Conservation (phyloP, 2,329 filamentous ascomycete genomes). For the Zalaria obscura region DNA sequence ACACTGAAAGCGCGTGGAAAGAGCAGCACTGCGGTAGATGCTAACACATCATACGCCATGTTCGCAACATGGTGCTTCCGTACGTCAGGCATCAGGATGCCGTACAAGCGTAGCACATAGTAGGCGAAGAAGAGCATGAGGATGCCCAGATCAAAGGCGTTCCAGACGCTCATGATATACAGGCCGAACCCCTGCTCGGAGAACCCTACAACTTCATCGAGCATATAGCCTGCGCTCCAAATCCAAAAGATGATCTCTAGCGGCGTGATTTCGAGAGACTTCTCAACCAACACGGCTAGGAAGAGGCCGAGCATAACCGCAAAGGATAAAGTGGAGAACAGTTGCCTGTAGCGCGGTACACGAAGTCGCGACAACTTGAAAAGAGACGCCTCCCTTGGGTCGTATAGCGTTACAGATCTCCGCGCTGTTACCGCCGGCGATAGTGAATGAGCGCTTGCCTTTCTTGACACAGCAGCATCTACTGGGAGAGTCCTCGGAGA, state of each 20-base stretch:
- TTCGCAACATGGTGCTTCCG: slow-evolving; percentile 56
- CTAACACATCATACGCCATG: slow-evolving; percentile 87
- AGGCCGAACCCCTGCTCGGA: slow-evolving; percentile 93
- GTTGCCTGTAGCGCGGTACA: slow-evolving; percentile 81
- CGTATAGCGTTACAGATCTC: slow-evolving; percentile 74
- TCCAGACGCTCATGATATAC: slow-evolving; percentile 98
- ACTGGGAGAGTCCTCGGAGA: slow-evolving; percentile 14
- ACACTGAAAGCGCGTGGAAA: slow-evolving; percentile 86
- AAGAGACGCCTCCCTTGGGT: slow-evolving; percentile 75
- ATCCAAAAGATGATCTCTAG: slow-evolving; percentile 91
- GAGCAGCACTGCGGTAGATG: slow-evolving; percentile 76
- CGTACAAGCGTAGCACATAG: slow-evolving; percentile 79
- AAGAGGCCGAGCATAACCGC: slow-evolving; percentile 76
- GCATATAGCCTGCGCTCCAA: slow-evolving; percentile 94
- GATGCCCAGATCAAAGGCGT: slow-evolving; percentile 86
- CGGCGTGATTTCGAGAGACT: slow-evolving; percentile 66
- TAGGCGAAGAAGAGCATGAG: slow-evolving; percentile 74
- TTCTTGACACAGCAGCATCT: slow-evolving; percentile 14
- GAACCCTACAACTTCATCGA: slow-evolving; percentile 90
- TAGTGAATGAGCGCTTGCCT: slow-evolving; percentile 12
- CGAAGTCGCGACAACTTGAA: slow-evolving; percentile 84
- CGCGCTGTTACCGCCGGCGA: slow-evolving; percentile 30
- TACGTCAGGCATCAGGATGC: slow-evolving; percentile 66
- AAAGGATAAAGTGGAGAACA: slow-evolving; percentile 78
- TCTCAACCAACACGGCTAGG: slow-evolving; percentile 62